Percentiles rank a stretch among this genome's conserved stretches.
phyloP scores from a whole-genome alignment of 768 basidiomycete genomes.

The Suillus hirtellus region DNA sequence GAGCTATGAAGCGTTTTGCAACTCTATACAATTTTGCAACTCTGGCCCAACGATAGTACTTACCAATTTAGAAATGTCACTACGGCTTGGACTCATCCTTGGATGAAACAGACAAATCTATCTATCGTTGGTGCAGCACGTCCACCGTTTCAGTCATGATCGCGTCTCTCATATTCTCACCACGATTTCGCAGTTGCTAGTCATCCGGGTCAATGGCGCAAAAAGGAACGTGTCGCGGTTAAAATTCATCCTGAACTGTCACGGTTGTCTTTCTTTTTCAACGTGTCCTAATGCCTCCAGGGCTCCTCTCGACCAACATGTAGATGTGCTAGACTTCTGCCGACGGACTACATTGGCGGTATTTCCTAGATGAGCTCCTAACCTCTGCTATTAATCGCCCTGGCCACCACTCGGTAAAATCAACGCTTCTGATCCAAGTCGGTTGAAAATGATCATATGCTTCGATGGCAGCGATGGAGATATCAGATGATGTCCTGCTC shows the following conservation, averaged over 20 bases:
- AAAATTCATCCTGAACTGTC: not conserved
- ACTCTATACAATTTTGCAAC: too few species aligned
- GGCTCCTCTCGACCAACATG: too few species aligned
- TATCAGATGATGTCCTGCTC: not conserved
- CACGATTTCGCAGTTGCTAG: not conserved
- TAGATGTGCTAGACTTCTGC: not conserved
- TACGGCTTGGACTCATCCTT: too few species aligned
- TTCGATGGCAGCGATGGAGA: not conserved
- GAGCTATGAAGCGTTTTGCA: too few species aligned
- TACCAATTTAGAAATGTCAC: too few species aligned
- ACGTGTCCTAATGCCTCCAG: too few species aligned
- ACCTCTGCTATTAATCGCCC: not conserved
- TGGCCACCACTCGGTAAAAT: not conserved
- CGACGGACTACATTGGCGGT: not conserved
- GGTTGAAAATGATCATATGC: not conserved
- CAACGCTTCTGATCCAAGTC: not conserved
- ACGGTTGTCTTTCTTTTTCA: not conserved
- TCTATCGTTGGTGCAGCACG: too few species aligned
- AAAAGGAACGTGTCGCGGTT: not conserved
- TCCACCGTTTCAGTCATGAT: too few species aligned
- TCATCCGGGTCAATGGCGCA: too few species aligned
- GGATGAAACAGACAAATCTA: too few species aligned
- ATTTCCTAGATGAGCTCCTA: not conserved
- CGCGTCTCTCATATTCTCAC: too few species aligned
- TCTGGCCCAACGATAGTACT: too few species aligned